phyloP scores from a whole-genome alignment of 352 stramenopile genomes.

The Globisporangium nodosum region DNA sequence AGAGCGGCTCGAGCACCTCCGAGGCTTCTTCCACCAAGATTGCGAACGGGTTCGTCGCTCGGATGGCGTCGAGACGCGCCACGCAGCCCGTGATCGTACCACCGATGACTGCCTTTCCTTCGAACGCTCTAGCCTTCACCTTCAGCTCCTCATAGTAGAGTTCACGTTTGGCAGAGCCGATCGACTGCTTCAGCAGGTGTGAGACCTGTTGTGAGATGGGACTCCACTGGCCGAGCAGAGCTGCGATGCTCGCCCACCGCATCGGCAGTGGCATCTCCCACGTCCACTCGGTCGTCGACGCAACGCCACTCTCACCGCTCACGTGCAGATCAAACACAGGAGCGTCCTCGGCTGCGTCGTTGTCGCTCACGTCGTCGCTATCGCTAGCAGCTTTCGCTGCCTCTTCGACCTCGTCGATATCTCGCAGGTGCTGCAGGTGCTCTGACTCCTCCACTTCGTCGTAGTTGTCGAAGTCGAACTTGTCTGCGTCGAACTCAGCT shows the following conservation, averaged over 20 bases:
- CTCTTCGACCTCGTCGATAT: constrained; percentile 67
- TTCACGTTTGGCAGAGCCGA: constrained; percentile 27
- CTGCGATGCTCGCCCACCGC: constrained; percentile 41
- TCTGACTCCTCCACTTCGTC: constrained; percentile 79
- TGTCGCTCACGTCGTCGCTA: constrained; percentile 26
- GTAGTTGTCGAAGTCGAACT: constrained; percentile 27
- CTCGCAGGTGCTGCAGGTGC: constrained; percentile 76
- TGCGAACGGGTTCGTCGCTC: constrained; percentile 78
- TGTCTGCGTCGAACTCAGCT: constrained; percentile 36
- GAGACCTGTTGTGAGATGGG: constrained; percentile 5
- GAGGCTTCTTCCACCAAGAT: constrained; percentile 86
- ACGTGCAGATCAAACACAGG: constrained; percentile 11
- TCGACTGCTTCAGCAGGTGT: constrained; percentile 7
- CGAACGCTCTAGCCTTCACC: constrained; percentile 68
- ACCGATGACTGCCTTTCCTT: constrained; percentile 81
- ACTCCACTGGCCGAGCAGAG: constrained; percentile 24
- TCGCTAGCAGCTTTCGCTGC: constrained; percentile 7
- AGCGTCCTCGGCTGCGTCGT: neutral
- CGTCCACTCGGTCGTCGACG: constrained; percentile 38
- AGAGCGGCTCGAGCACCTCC: constrained; percentile 83
- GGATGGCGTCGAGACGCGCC: constrained; percentile 72
- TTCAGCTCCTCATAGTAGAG: constrained; percentile 58
- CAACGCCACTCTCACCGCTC: neutral
- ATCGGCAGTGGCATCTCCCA: constrained; percentile 66
- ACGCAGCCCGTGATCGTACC: constrained; percentile 87